Evolutionary conservation across 2,329 filamentous ascomycete genomes (phyloP).

Genomic region (Ascochyta clinopodiicola): DNA sequence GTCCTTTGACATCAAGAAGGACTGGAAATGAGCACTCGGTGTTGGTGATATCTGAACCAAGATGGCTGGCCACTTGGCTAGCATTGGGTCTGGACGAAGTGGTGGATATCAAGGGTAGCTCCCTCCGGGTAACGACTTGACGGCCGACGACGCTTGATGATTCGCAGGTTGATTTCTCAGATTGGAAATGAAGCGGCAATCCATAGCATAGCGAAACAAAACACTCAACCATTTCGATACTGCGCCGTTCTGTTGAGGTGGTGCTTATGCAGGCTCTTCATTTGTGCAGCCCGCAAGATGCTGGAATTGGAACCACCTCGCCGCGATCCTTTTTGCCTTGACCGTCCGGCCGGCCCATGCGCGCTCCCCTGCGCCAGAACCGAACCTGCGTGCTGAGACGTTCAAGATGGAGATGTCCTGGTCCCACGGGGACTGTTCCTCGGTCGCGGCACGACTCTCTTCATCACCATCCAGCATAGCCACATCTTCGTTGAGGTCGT

Average conservation of each 20-base stretch:
- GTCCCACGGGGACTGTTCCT: slow-evolving; percentile 50
- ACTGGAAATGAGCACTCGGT: slow-evolving; percentile 69
- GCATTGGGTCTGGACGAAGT: slow-evolving; percentile 17
- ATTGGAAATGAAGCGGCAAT: slow-evolving; percentile 15
- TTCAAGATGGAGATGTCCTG: slow-evolving; percentile 57
- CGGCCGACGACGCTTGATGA: slow-evolving; percentile 35
- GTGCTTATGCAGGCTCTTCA: slow-evolving; percentile 16
- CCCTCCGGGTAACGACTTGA: slow-evolving; percentile 32
- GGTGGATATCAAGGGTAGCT: slow-evolving; percentile 25
- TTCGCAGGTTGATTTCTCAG: slow-evolving; percentile 17
- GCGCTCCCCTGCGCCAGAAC: slow-evolving; percentile 42
- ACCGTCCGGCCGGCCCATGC: slow-evolving; percentile 59
- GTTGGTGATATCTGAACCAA: background rate
- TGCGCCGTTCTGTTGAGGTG: background rate
- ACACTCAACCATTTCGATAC: slow-evolving; percentile 6
- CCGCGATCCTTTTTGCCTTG: slow-evolving; percentile 50
- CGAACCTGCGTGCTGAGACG: slow-evolving; percentile 52
- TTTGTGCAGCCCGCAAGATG: slow-evolving; percentile 16
- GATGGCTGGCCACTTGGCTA: slow-evolving; percentile 18
- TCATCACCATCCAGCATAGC: slow-evolving; percentile 31
- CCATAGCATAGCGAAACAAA: slow-evolving; percentile 21
- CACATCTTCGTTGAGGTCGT: slow-evolving; percentile 60
- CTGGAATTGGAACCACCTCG: slow-evolving; percentile 52
- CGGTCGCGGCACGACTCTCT: background rate
- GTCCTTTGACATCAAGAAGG: slow-evolving; percentile 96